Conservation (phyloP, 768 basidiomycete species). For the Leccinellum luteum region DNA sequence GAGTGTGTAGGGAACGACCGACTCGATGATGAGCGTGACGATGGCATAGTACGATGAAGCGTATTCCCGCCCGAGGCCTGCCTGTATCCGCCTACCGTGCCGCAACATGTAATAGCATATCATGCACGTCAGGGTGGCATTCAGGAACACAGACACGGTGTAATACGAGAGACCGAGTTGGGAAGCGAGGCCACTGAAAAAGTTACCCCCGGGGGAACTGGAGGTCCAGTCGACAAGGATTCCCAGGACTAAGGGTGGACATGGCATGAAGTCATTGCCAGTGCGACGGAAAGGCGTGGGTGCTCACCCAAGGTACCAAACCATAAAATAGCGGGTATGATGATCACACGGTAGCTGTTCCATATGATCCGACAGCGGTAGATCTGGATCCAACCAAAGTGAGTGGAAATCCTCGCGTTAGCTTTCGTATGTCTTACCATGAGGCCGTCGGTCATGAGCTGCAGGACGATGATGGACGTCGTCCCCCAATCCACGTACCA, state of each 20-base stretch:
- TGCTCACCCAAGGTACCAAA: constrained; percentile 19
- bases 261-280: not conserved
- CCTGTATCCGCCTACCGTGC: constrained; percentile 4
- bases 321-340: constrained; percentile 24
- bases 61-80: constrained; percentile 15
- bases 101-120: constrained; percentile 21
- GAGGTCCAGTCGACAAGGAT: constrained; percentile 6
- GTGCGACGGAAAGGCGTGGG: not conserved
- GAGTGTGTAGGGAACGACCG: constrained; percentile 24
- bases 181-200: constrained; percentile 11
- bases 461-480: constrained; percentile 24
- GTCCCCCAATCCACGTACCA: constrained; percentile 32
- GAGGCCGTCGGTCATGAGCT: constrained; percentile 35
- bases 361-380: constrained; percentile 40
- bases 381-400: constrained; percentile 30
- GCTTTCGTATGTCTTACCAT: constrained; percentile 15
- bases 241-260: constrained; percentile 14
- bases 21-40: constrained; percentile 19
- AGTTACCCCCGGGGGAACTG: constrained; percentile 17
- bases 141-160: constrained; percentile 13
- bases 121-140: constrained; percentile 17
- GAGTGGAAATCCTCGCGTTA: not conserved
- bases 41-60: constrained; percentile 16
- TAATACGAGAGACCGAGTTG: constrained; percentile 20
- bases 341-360: constrained; percentile 12